These are phyloP conservation scores for Colletotrichum gloeosporioides DNA, from an alignment of 2,329 filamentous ascomycete genomes.

Conservation along the genomic window DNA sequence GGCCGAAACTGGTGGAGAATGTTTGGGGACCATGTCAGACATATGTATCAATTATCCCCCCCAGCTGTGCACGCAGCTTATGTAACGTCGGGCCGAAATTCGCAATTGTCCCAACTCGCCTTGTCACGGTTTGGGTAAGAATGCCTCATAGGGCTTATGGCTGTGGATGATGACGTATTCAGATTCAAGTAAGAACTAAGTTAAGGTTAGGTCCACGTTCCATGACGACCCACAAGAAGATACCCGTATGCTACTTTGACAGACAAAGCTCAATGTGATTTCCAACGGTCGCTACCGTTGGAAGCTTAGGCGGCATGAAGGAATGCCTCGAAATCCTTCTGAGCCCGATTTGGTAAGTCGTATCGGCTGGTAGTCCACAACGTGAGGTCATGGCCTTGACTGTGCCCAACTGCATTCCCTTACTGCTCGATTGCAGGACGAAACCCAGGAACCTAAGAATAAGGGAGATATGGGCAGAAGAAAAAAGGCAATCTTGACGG, in stretches of 20 bases:
- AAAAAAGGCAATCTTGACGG: accelerated
- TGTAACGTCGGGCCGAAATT: not conserved
- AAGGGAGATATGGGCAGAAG: not conserved
- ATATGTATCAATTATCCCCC: not conserved
- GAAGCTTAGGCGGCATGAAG: not conserved
- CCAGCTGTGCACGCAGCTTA: not conserved
- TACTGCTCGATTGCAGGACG: not conserved
- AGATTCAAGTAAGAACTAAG: not conserved
- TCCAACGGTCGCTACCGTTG: not conserved
- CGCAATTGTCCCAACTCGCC: not conserved
- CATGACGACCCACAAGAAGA: not conserved
- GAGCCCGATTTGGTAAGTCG: not conserved
- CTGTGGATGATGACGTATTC: not conserved
- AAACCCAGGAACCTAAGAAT: not conserved
- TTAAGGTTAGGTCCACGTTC: not conserved
- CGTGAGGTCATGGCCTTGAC: not conserved
- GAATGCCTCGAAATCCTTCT: not conserved
- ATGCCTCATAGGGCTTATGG: not conserved
- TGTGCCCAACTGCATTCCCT: not conserved
- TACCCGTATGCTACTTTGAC: not conserved
- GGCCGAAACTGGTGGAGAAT: not conserved
- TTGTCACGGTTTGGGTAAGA: not conserved
- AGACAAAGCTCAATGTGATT: not conserved
- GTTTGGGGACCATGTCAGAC: not conserved
- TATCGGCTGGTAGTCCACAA: not conserved